phyloP scores from a whole-genome alignment of 1,284 basidiomycete species.

The Cryptococcus sp. region DNA sequence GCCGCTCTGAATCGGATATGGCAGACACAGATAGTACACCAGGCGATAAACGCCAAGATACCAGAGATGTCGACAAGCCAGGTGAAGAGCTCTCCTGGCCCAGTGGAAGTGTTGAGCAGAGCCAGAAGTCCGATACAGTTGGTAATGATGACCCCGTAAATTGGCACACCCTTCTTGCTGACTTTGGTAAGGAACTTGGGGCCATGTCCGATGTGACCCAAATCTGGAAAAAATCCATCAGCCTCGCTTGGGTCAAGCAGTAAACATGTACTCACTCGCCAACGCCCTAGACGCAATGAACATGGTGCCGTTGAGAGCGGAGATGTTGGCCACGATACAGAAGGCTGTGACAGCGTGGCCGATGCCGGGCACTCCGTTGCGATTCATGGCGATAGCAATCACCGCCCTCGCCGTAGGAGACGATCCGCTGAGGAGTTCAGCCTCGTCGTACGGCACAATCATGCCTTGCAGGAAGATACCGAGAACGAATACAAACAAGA shows the following conservation, averaged over 20 bases:
- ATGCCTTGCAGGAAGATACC: constrained; percentile 11
- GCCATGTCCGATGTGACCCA: constrained; percentile 26
- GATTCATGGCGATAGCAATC: constrained; percentile 8
- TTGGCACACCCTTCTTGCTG: constrained; percentile 52
- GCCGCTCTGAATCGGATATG: constrained; percentile 55
- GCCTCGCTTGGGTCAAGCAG: neutral
- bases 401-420: constrained; percentile 1
- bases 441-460: constrained; percentile 6
- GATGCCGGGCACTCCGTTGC: neutral
- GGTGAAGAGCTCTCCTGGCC: constrained; percentile 20
- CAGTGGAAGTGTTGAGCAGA: constrained; percentile 42
- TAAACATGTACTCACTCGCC: constrained; percentile 20
- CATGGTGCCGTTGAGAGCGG: constrained; percentile 49
- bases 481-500: constrained; percentile 15
- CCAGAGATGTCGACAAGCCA: constrained; percentile 34
- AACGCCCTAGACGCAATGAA: constrained; percentile 43
- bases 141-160: constrained; percentile 45
- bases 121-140: constrained; percentile 49
- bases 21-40: constrained; percentile 30
- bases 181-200: constrained; percentile 49
- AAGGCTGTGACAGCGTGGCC: neutral
- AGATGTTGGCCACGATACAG: constrained; percentile 36
- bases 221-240: constrained; percentile 35
- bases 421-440: constrained; percentile 3
- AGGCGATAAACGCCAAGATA: constrained; percentile 32